Evolutionary conservation across 176 grass and related monocot species (phyloP).

Genomic region (Zizania latifolia): DNA sequence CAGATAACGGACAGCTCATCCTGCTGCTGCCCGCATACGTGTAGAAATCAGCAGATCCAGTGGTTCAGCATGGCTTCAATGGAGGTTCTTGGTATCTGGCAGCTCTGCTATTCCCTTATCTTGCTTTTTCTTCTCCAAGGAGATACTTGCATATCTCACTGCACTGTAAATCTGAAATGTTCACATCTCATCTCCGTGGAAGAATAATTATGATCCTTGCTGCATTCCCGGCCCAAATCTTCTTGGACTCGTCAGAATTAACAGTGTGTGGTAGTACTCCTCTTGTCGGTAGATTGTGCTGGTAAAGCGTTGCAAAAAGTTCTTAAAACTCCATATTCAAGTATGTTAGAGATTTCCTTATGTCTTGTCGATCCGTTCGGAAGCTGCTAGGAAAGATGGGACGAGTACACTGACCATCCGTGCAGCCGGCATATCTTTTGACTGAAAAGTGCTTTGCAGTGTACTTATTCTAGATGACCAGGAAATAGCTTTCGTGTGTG

Average conservation of each 20-base stretch:
- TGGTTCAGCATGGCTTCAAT: conserved; percentile 30
- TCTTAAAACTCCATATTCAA: conserved; percentile 34
- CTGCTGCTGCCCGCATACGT: conserved; percentile 24
- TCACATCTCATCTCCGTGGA: conserved; percentile 24
- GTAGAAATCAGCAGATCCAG: conserved; percentile 38
- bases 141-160: conserved; percentile 29
- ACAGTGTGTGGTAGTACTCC: conserved; percentile 1
- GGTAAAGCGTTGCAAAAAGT: conserved; percentile 18
- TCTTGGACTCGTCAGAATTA: conserved; percentile 20
- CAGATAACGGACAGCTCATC: conserved; percentile 43
- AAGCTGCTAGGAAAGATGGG: conserved; percentile 49
- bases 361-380: conserved; percentile 16
- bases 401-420: conserved; percentile 33
- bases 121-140: conserved; percentile 17
- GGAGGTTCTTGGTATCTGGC: conserved; percentile 35
- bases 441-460: conserved; percentile 39
- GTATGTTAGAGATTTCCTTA: conserved; percentile 37
- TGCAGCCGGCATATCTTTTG: conserved; percentile 37
- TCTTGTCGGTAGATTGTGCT: conserved; percentile 42
- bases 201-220: conserved; percentile 22
- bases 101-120: conserved; percentile 14
- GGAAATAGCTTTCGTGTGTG: neutral
- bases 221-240: conserved; percentile 28
- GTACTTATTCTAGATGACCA: conserved; percentile 36
- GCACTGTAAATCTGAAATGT: conserved; percentile 42